phyloP scores from a whole-genome alignment of 1,284 basidiomycete species.

The Microbotryum silenes-acaulis region DNA sequence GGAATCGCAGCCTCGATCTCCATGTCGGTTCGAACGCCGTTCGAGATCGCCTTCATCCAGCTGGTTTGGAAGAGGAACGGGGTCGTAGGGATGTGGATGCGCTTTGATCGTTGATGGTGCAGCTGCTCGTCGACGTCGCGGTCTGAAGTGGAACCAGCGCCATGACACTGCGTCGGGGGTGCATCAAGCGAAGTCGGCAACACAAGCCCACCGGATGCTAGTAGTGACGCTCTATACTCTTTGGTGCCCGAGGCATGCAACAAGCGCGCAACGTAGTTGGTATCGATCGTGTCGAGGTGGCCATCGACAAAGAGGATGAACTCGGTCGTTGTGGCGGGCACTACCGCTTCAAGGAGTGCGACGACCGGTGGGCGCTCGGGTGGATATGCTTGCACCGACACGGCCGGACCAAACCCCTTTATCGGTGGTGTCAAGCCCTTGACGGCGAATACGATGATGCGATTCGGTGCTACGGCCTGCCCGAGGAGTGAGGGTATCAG shows the following conservation, averaged over 20 bases:
- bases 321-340: not conserved
- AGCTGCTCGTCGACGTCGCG: too few relatives aligned
- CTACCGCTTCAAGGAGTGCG: constrained; percentile 5
- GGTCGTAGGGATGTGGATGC: constrained; percentile 14
- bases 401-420: not conserved
- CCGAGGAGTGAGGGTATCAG: constrained; percentile 11
- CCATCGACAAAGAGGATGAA: constrained; percentile 19
- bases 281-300: constrained; percentile 1
- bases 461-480: constrained; percentile 11
- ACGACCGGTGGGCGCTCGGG: constrained; percentile 1
- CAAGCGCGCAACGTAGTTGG: constrained; percentile 10
- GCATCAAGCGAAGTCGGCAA: not conserved
- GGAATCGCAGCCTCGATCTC: constrained; percentile 14
- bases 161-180: too few relatives aligned
- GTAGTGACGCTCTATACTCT: constrained; percentile 13
- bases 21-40: constrained; percentile 14
- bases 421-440: constrained; percentile 2
- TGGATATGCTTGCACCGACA: constrained; percentile 4
- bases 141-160: too few relatives aligned
- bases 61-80: constrained; percentile 21
- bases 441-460: constrained; percentile 16
- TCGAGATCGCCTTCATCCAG: constrained; percentile 21
- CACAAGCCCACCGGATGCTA: constrained; percentile 19
- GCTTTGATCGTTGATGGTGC: not conserved
- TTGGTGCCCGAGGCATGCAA: constrained; percentile 25